These are phyloP conservation scores for Berberis vulgaris DNA, from an alignment of 164 flowering plant genomes.

Conservation along the genomic window DNA sequence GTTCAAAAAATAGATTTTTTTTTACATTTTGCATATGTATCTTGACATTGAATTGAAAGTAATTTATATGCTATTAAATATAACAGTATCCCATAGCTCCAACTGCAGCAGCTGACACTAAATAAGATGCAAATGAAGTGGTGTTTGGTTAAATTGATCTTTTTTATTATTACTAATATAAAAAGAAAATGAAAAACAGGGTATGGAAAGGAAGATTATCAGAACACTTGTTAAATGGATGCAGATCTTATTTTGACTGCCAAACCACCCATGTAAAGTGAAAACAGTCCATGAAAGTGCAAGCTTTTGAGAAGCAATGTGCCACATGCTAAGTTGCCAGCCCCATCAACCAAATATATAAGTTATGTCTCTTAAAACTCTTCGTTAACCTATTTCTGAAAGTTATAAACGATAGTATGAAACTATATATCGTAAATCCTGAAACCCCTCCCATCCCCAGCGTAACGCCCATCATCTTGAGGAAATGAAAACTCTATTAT, in stretches of 20 bases:
- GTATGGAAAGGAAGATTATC: too few relatives aligned
- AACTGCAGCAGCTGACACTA: conserved; percentile 80
- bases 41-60: neutral
- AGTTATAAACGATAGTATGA: neutral
- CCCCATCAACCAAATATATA: too few relatives aligned
- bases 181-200: too few relatives aligned
- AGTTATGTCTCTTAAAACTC: too few relatives aligned
- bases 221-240: neutral
- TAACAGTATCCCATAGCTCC: conserved; percentile 95
- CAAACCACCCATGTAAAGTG: neutral
- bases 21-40: neutral
- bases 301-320: neutral
- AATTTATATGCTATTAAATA: conserved; percentile 15
- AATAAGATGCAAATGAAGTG: conserved; percentile 53
- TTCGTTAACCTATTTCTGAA: too few relatives aligned
- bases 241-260: neutral
- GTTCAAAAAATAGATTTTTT: neutral
- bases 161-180: too few relatives aligned
- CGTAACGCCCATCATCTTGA: too few relatives aligned
- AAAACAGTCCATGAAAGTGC: neutral
- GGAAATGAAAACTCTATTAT: too few relatives aligned
- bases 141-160: neutral
- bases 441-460: too few relatives aligned
- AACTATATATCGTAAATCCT: too few relatives aligned
- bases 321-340: too few relatives aligned